Evolutionary conservation across 331 rosid genomes (phyloP).

Genomic region (Cucumis variabilis): DNA sequence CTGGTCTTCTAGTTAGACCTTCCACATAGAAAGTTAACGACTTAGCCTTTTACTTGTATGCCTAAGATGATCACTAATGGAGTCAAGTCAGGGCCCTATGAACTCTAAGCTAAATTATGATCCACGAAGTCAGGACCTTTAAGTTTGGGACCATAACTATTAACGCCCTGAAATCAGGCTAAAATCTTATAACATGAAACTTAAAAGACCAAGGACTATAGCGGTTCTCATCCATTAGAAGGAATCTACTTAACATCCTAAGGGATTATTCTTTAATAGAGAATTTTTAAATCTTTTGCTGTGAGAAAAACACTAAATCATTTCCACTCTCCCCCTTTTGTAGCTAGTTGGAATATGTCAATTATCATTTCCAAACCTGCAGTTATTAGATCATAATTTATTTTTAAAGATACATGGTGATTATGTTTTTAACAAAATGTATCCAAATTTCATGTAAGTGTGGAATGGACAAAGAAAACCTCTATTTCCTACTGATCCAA

Average conservation of each 20-base stretch:
- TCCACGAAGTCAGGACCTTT: neutral
- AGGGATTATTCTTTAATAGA: neutral
- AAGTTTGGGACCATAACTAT: neutral
- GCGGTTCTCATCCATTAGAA: neutral
- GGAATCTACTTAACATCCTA: neutral
- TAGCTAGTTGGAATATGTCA: constrained; percentile 1
- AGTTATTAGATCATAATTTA: neutral
- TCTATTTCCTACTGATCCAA: neutral
- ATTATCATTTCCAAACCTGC: neutral
- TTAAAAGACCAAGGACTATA: neutral
- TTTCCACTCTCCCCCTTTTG: neutral
- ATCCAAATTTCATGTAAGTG: neutral
- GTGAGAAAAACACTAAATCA: neutral
- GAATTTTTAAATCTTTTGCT: neutral
- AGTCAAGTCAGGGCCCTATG: neutral
- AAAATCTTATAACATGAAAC: neutral
- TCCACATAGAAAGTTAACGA: neutral
- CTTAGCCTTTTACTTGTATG: neutral
- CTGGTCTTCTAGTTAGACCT: neutral
- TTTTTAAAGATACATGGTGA: neutral
- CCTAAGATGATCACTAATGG: neutral
- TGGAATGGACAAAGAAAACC: constrained; percentile 1
- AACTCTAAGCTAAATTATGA: neutral
- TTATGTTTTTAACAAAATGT: neutral
- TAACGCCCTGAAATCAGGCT: neutral